Conservation (phyloP, 768 basidiomycete species). For the Lyophyllum shimeji region DNA sequence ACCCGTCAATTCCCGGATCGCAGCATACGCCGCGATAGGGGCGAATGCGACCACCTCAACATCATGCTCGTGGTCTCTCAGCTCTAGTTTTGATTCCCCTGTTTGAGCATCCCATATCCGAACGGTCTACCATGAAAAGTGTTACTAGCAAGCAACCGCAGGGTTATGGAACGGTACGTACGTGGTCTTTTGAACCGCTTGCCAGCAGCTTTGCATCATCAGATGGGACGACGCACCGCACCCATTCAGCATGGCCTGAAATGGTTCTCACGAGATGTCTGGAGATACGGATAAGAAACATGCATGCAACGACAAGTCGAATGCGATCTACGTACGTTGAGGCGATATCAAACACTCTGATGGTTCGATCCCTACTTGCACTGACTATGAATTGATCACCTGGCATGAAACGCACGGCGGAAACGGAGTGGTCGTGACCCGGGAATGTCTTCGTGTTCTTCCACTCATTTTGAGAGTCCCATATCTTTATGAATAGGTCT, state of each 20-base stretch:
- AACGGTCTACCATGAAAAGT: conserved; percentile 54
- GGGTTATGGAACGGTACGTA: conserved; percentile 31
- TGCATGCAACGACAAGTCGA: not conserved
- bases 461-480: conserved; percentile 89
- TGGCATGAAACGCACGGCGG: conserved; percentile 82
- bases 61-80: conserved; percentile 86
- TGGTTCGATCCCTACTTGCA: conserved; percentile 85
- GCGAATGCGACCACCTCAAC: conserved; percentile 83
- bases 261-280: conserved; percentile 79
- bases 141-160: conserved; percentile 16
- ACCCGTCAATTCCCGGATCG: conserved; percentile 76
- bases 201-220: conserved; percentile 73
- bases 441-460: conserved; percentile 85
- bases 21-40: conserved; percentile 69
- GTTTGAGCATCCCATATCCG: conserved; percentile 72
- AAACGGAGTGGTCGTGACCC: conserved; percentile 91
- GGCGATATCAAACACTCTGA: conserved; percentile 83
- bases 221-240: conserved; percentile 64
- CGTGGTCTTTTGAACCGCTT: conserved; percentile 88
- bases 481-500: conserved; percentile 89
- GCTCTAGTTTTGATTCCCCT: conserved; percentile 77
- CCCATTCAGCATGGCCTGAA: conserved; percentile 82
- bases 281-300: conserved; percentile 15
- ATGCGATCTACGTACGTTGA: conserved; percentile 60
- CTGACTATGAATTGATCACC: conserved; percentile 83